Evolutionary conservation across 768 basidiomycete species (phyloP).

Genomic region (Rhizopogon vinicolor): DNA sequence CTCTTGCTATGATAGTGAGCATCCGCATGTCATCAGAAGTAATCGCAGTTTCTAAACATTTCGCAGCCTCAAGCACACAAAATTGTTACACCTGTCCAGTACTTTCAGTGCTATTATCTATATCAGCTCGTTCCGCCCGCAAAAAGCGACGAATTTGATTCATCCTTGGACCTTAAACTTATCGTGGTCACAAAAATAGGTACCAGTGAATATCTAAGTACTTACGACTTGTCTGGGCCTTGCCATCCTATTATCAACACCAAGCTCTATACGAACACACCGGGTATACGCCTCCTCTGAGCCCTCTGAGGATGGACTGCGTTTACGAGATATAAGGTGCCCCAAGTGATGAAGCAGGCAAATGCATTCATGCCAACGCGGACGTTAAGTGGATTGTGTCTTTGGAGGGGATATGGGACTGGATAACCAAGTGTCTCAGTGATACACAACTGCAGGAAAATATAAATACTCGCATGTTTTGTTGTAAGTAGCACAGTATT

Average conservation of each 20-base stretch:
- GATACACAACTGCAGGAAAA: neutral
- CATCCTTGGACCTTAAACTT: constrained; percentile 35
- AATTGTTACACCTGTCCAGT: constrained; percentile 37
- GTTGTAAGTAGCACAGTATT: constrained; percentile 60
- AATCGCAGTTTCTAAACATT: constrained; percentile 3
- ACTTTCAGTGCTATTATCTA: constrained; percentile 40
- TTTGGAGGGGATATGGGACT: constrained; percentile 88
- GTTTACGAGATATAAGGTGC: constrained; percentile 59
- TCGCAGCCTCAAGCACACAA: constrained; percentile 73
- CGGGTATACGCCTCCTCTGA: constrained; percentile 1
- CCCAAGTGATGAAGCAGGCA: constrained; percentile 45
- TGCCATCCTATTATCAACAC: neutral
- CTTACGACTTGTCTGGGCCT: constrained; percentile 36
- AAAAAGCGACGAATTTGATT: constrained; percentile 99
- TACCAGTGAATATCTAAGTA: too few relatives aligned
- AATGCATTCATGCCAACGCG: constrained; percentile 58
- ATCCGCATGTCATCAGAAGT: too few relatives aligned
- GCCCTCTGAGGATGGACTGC: constrained; percentile 36
- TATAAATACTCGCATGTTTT: constrained; percentile 47
- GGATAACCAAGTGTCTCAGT: neutral
- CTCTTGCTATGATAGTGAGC: too few relatives aligned
- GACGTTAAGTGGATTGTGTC: constrained; percentile 44
- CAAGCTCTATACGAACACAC: neutral
- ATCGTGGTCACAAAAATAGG: too few relatives aligned
- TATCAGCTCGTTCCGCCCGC: constrained; percentile 81